phyloP scores from a whole-genome alignment of 1,284 basidiomycete species.

The Takashimella tepidaria region DNA sequence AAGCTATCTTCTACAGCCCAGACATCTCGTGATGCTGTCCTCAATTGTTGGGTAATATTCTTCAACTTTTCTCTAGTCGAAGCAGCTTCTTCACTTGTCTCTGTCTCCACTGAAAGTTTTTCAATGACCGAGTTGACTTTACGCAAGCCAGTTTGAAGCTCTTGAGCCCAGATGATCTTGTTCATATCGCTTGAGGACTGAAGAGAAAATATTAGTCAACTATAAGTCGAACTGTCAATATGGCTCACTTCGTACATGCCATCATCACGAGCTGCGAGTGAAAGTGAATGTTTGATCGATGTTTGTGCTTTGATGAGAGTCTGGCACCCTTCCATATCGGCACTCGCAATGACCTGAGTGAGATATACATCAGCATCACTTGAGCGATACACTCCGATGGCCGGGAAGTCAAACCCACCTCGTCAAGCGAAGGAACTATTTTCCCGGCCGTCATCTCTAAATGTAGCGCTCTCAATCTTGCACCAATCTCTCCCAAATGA shows the following conservation, averaged over 20 bases:
- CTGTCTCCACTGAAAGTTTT: slow-evolving; percentile 26
- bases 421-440: slow-evolving; percentile 57
- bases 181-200: slow-evolving; percentile 33
- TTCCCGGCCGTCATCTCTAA: slow-evolving; percentile 16
- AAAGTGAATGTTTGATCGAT: slow-evolving; percentile 51
- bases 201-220: too few relatives aligned
- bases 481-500: slow-evolving; percentile 85
- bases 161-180: slow-evolving; percentile 34
- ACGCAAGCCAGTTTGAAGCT: slow-evolving; percentile 26
- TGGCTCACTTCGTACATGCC: slow-evolving; percentile 32
- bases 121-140: slow-evolving; percentile 27
- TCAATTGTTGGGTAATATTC: slow-evolving; percentile 18
- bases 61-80: slow-evolving; percentile 20
- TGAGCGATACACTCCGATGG: too few relatives aligned
- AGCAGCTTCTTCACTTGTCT: slow-evolving; percentile 5
- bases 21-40: slow-evolving; percentile 18
- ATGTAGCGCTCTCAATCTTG: slow-evolving; percentile 60
- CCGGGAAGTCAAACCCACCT: too few relatives aligned
- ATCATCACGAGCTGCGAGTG: slow-evolving; percentile 28
- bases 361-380: not conserved
- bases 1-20: slow-evolving; percentile 33
- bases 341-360: slow-evolving; percentile 57
- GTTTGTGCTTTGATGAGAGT: slow-evolving; percentile 51
- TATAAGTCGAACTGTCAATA: too few relatives aligned
- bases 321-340: slow-evolving; percentile 56